Percentiles rank a stretch among this genome's conserved stretches.
Conservation (phyloP, 768 basidiomycete genomes). For the Kwoniella sp. region DNA sequence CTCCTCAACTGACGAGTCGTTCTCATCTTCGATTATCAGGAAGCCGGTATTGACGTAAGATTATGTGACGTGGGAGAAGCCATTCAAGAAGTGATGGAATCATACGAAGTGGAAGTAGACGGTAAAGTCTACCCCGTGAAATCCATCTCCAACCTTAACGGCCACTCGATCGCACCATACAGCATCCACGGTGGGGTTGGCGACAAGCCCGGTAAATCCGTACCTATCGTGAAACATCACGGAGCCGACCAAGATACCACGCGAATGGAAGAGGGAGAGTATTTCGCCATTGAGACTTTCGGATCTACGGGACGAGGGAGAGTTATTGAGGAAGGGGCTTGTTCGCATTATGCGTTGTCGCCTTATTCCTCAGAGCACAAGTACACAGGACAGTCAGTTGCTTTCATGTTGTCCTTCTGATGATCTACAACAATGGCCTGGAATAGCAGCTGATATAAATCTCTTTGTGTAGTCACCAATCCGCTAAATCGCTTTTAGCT, state of each 20-base stretch:
- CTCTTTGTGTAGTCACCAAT: constrained; percentile 64
- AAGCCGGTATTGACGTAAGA: constrained; percentile 93
- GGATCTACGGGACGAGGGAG: constrained; percentile 92
- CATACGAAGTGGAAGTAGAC: constrained; percentile 91
- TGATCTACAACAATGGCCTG: background rate
- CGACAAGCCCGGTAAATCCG: constrained; percentile 68
- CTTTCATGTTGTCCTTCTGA: background rate
- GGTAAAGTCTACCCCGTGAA: constrained; percentile 90
- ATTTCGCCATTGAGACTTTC: constrained; percentile 98
- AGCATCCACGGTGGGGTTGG: constrained; percentile 73
- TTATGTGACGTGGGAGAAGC: constrained; percentile 86
- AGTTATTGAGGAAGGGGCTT: constrained; percentile 84
- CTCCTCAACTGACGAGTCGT: background rate
- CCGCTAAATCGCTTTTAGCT: constrained; percentile 81
- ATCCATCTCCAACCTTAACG: constrained; percentile 88
- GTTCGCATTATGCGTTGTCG: constrained; percentile 79
- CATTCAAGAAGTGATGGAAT: constrained; percentile 99
- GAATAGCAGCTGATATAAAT: constrained; percentile 13
- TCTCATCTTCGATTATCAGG: constrained; percentile 59
- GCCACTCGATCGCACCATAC: constrained; percentile 87
- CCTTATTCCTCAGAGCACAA: constrained; percentile 38
- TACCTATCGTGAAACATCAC: constrained; percentile 78
- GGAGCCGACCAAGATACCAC: constrained; percentile 68
- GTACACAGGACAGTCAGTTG: constrained; percentile 64
- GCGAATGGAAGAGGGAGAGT: constrained; percentile 99